Base-by-base conservation (phyloP, 164 flowering plant species). In the Kalanchoe fedtschenkoi region DNA sequence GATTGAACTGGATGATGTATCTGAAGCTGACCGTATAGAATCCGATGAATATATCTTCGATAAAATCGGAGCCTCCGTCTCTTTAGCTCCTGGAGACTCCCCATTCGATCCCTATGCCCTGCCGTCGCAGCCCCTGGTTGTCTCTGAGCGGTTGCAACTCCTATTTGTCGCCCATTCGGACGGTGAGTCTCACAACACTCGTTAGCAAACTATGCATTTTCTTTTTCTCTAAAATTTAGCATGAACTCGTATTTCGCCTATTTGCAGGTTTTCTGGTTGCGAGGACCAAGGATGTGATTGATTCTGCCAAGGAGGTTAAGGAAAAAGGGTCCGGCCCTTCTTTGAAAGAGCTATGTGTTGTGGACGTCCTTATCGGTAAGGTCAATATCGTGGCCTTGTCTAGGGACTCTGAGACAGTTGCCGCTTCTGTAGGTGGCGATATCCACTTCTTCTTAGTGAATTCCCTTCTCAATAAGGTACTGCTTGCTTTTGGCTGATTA, bases 401-500 rank as follows among this genome's bases (percentile, higher is more conserved):
- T 0, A 17, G 63, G 24, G 91, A 81, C 65, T 77, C 82, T 10
- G 79, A 86, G 3, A 67, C 59, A 2, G 83, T 93, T 37, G 85
- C 92, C 5, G 95, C 79, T 43, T 64, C 75, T 56, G 80, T 80
- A 41, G 84, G 67, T 29, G 69, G 71, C 0, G 54, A 72, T 6
- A 43, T 88, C 72, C 77, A 80, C 63, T 76, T 86, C 54, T 90
- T 75, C 69, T 61, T 76, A 0, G 79, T 85, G 24, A 34, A 69
- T 26, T 77, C 88, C 1, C 83, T 93, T 61, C 79, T 88, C 38
- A 69, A 77, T 19, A 83, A 90, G 96, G 97, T 93, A 65, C 8
- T 34, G 1, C 58, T 64, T 7, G 41, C 44, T 55, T 61, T 14
- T 1, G 7, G 5, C 47, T 39, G 30, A 22, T 47, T 26, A 53